These are phyloP conservation scores for Yarrowia sp. DNA, from an alignment of 805 yeast genomes.

Conservation along the genomic window DNA sequence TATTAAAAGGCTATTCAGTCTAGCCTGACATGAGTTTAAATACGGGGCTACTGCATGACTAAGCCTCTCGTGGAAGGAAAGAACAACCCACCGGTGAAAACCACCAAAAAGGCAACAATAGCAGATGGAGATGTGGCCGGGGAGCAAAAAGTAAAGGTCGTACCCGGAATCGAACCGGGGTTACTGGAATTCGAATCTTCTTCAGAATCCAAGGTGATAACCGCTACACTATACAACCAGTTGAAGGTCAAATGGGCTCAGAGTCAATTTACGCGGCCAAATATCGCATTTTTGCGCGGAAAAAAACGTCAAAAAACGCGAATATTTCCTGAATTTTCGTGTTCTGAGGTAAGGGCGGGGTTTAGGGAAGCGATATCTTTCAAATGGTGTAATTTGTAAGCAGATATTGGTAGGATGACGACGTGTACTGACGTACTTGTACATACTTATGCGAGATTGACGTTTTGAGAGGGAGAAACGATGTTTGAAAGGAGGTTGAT, in stretches of 20 bases:
- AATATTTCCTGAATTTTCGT: neutral
- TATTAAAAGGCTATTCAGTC: no score
- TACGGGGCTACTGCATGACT: neutral
- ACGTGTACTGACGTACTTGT: no score
- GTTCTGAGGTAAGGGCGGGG: no score
- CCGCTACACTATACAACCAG: constrained; percentile 20
- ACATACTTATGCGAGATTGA: no score
- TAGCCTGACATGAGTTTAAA: no score
- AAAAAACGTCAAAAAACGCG: neutral
- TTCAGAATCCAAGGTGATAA: constrained; percentile 19
- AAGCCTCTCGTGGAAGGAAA: neutral
- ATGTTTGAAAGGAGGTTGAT: no score
- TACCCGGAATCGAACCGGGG: constrained; percentile 23
- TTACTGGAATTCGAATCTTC: neutral
- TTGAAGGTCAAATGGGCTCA: neutral
- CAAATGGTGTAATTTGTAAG: no score
- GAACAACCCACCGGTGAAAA: neutral
- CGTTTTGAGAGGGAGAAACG: no score
- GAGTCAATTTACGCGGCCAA: neutral
- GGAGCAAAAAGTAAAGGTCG: neutral
- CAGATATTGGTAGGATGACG: no score
- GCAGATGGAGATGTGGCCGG: neutral
- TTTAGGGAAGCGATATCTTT: no score
- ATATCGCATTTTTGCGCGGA: neutral
- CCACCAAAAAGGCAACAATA: constrained; percentile 1